Conservation (phyloP, 2,329 filamentous ascomycete species). For the Colletotrichum aenigma region DNA sequence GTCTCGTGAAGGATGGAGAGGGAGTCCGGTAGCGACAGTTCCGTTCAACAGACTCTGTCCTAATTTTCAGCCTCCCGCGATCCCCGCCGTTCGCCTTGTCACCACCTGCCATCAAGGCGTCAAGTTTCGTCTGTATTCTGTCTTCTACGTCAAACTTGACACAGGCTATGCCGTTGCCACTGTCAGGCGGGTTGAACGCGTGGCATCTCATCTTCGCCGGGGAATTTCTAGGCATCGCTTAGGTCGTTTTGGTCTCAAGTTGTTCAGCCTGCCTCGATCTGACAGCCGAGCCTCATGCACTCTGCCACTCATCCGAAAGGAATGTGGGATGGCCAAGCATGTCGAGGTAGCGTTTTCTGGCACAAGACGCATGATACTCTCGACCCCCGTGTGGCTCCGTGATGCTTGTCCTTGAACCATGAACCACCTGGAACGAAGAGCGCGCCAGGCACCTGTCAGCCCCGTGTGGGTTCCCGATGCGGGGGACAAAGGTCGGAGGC, state of each 20-base stretch:
- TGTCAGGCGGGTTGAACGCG: not conserved
- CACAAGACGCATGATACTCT: not conserved
- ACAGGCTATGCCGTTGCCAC: not conserved
- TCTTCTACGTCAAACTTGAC: not conserved
- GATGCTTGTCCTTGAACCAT: constrained; percentile 9
- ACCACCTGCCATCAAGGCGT: constrained; percentile 6
- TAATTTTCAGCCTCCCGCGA: not conserved
- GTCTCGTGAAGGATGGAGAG: not conserved
- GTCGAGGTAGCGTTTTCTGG: not conserved
- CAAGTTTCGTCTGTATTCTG: constrained; percentile 16
- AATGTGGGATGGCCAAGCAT: not conserved
- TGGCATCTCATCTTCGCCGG: constrained; percentile 4
- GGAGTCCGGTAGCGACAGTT: not conserved
- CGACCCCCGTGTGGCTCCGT: not conserved
- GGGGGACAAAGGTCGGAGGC: not conserved
- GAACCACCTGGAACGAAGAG: constrained; percentile 5
- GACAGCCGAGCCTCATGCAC: constrained; percentile 13
- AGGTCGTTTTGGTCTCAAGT: constrained; percentile 1
- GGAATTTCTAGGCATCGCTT: not conserved
- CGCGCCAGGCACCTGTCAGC: constrained; percentile 8
- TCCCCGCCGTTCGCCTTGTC: constrained; percentile 8
- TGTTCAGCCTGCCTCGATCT: constrained; percentile 5
- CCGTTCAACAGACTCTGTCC: not conserved
- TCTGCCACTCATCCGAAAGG: not conserved
- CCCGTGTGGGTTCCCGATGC: not conserved